These are phyloP conservation scores for Sphagnum contortum DNA, from an alignment of 225 moss, liverwort and hornwort species.

Conservation along the genomic window DNA sequence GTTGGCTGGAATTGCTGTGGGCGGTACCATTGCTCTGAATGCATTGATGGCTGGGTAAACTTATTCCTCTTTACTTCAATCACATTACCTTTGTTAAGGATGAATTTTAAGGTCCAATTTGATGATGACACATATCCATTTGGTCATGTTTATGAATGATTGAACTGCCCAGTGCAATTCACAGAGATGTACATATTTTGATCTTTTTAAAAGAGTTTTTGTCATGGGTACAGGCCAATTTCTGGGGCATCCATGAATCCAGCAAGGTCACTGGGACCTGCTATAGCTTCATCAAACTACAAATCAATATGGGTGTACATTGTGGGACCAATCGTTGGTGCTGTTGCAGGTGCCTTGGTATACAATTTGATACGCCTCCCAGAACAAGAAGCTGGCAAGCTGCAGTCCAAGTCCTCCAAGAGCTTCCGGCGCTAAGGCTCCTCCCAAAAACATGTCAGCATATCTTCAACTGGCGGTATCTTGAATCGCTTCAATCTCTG, in stretches of 20 bases:
- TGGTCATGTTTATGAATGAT: too few relatives aligned
- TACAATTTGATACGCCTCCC: constrained; percentile 13
- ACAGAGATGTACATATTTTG: too few relatives aligned
- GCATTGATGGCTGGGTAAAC: constrained; percentile 23
- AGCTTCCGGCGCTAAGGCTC: constrained; percentile 5
- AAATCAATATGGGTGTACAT: constrained; percentile 32
- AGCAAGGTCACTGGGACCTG: constrained; percentile 26
- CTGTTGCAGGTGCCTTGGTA: not conserved
- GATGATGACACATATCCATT: not conserved
- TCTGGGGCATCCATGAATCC: constrained; percentile 46
- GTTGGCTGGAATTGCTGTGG: constrained; percentile 22
- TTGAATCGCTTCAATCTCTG: too few relatives aligned
- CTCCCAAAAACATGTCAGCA: too few relatives aligned
- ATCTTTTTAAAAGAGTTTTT: too few relatives aligned
- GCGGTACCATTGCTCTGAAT: constrained; percentile 29
- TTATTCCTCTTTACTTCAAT: not conserved
- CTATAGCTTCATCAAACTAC: constrained; percentile 23
- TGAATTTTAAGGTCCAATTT: not conserved
- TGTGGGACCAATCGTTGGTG: constrained; percentile 9
- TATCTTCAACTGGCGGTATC: too few relatives aligned
- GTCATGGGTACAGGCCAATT: constrained; percentile 8
- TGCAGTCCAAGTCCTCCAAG: not conserved
- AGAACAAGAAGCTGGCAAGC: not conserved
- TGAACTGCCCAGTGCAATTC: too few relatives aligned
- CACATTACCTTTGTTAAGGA: not conserved